Conservation (phyloP, 169 alveolate genomes). For the Plasmodium coatneyi region DNA sequence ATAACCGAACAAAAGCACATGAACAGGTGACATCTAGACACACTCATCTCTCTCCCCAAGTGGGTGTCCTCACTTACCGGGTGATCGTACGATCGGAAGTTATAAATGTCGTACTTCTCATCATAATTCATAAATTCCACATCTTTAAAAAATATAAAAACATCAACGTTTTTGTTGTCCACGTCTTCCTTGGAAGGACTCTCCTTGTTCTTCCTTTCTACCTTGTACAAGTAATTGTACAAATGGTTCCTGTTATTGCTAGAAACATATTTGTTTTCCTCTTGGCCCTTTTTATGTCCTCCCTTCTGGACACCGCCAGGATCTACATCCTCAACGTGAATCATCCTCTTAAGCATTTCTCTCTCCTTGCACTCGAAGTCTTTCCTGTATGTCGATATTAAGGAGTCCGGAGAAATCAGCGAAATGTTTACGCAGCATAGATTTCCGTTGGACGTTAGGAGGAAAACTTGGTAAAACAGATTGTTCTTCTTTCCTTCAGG, state of each 20-base stretch:
- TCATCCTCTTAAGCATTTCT: constrained; percentile 49
- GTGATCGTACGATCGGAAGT: constrained; percentile 55
- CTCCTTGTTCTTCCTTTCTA: constrained; percentile 14
- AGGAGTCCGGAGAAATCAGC: constrained; percentile 36
- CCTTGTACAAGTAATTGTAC: constrained; percentile 60
- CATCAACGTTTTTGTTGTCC: constrained; percentile 14
- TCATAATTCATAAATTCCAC: constrained; percentile 65
- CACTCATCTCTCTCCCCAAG: background rate
- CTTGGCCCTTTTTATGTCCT: background rate
- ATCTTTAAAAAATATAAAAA: constrained; percentile 50
- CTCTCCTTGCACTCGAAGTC: constrained; percentile 57
- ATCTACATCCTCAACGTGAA: constrained; percentile 21
- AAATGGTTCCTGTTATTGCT: constrained; percentile 2
- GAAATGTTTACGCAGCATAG: constrained; percentile 65
- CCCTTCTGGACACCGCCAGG: background rate
- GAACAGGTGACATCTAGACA: background rate
- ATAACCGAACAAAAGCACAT: background rate
- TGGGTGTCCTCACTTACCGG: constrained; percentile 41
- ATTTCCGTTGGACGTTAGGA: constrained; percentile 58
- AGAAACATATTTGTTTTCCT: background rate
- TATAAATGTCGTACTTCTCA: constrained; percentile 44
- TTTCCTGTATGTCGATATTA: constrained; percentile 27
- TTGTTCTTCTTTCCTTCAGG: constrained; percentile 16
- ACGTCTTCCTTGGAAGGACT: background rate
- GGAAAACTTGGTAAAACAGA: constrained; percentile 34